phyloP scores from a whole-genome alignment of 169 alveolate genomes.

The Plasmodium gonderi region DNA sequence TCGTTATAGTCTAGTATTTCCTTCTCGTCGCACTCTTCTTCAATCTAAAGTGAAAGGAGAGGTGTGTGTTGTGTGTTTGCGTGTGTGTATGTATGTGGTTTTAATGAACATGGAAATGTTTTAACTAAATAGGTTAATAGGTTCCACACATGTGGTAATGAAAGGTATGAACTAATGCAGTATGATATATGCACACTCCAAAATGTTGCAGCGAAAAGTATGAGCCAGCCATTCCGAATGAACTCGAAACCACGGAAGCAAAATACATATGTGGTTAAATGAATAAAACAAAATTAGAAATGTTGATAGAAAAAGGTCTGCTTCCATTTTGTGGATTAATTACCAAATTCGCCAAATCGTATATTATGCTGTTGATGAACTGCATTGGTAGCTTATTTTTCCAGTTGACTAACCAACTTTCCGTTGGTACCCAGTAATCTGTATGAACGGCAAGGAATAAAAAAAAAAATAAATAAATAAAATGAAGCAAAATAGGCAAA shows the following conservation, averaged over 20 bases:
- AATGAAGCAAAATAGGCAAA: neutral
- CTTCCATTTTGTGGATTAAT: neutral
- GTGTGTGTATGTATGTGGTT: no score
- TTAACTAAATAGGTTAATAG: no score
- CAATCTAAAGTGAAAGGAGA: slow-evolving; percentile 25
- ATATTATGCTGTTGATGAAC: slow-evolving; percentile 51
- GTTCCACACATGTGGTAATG: no score
- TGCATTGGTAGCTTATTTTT: slow-evolving; percentile 58
- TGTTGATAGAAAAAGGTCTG: neutral
- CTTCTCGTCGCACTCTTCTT: slow-evolving; percentile 61
- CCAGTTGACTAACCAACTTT: slow-evolving; percentile 68
- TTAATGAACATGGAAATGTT: no score
- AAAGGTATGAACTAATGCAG: no score
- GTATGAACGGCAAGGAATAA: slow-evolving; percentile 2
- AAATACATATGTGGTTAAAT: neutral
- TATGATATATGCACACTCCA: neutral
- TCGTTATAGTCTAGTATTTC: slow-evolving; percentile 54
- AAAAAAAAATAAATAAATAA: neutral
- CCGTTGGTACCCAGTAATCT: slow-evolving; percentile 73
- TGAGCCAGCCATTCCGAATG: neutral
- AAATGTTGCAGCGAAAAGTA: neutral
- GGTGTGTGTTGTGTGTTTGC: neutral
- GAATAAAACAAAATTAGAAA: no score
- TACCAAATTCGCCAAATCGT: slow-evolving; percentile 71
- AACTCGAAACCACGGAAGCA: neutral